Conservation (phyloP, 140 eudicot species). For the Anethum foeniculum region DNA sequence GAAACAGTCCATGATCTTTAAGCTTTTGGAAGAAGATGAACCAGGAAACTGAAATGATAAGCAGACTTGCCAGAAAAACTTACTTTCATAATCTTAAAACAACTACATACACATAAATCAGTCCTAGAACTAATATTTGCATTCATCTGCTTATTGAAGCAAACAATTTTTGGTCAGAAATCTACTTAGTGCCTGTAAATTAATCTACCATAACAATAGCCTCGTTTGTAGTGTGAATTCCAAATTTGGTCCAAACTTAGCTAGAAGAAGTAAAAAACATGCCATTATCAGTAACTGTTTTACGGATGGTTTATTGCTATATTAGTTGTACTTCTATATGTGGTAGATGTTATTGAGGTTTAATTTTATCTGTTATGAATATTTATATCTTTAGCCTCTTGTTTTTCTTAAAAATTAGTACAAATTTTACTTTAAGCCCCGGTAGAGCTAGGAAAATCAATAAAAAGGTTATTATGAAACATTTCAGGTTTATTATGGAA, state of each 20-base stretch:
- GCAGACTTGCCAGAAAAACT: not conserved
- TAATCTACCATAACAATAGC: not conserved
- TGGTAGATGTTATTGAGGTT: too few relatives aligned
- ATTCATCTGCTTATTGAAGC: not conserved
- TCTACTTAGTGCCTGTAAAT: not conserved
- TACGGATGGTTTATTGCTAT: not conserved
- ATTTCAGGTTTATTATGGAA: too few relatives aligned
- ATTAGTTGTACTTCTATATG: not conserved
- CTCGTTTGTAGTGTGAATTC: not conserved
- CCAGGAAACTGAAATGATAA: not conserved
- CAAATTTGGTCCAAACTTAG: not conserved
- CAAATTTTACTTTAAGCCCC: too few relatives aligned
- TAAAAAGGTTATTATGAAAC: too few relatives aligned
- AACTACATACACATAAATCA: not conserved
- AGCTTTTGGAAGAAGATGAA: not conserved
- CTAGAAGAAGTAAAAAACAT: not conserved
- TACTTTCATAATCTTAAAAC: not conserved
- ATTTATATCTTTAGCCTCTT: too few relatives aligned
- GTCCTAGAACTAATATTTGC: not conserved
- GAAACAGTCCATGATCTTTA: not conserved
- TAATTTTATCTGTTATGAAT: too few relatives aligned
- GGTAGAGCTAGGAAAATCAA: too few relatives aligned
- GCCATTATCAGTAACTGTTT: not conserved
- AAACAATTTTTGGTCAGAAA: not conserved
- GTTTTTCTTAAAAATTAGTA: too few relatives aligned